Evolutionary conservation across 192 early-diverging fungal species (phyloP).

Genomic region (Obelidium mucronatum): DNA sequence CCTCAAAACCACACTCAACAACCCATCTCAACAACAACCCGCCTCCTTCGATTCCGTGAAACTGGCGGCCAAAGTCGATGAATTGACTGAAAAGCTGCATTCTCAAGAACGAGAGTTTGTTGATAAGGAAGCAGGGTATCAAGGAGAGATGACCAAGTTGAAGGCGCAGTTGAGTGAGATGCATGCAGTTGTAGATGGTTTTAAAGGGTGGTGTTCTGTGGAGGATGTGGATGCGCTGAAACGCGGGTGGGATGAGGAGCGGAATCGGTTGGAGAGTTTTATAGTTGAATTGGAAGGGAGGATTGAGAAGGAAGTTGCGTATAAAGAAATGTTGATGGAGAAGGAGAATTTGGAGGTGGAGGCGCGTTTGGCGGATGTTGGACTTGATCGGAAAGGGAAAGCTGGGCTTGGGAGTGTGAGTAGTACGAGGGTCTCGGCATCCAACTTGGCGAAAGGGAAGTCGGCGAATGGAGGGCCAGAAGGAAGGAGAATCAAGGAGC

Average conservation of each 20-base stretch:
- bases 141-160: conserved; percentile 29
- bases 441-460: neutral
- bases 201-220: conserved; percentile 15
- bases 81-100: conserved; percentile 20
- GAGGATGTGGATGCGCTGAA: conserved; percentile 30
- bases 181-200: neutral
- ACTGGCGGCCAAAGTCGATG: conserved; percentile 24
- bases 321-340: conserved; percentile 31
- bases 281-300: conserved; percentile 35
- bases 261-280: conserved; percentile 25
- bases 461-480: neutral
- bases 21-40: neutral
- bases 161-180: conserved; percentile 33
- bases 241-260: conserved; percentile 2
- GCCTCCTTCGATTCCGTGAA: conserved; percentile 5
- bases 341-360: conserved; percentile 4
- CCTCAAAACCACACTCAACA: conserved; percentile 11
- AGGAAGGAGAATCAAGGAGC: conserved; percentile 20
- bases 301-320: conserved; percentile 23
- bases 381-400: neutral
- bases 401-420: neutral
- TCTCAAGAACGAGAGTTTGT: neutral
- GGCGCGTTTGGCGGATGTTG: neutral
- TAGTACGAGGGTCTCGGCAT: neutral
- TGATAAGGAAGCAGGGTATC: neutral